These are phyloP conservation scores for Talaromyces sp. DNA, from an alignment of 2,329 filamentous ascomycete species.

Conservation along the genomic window DNA sequence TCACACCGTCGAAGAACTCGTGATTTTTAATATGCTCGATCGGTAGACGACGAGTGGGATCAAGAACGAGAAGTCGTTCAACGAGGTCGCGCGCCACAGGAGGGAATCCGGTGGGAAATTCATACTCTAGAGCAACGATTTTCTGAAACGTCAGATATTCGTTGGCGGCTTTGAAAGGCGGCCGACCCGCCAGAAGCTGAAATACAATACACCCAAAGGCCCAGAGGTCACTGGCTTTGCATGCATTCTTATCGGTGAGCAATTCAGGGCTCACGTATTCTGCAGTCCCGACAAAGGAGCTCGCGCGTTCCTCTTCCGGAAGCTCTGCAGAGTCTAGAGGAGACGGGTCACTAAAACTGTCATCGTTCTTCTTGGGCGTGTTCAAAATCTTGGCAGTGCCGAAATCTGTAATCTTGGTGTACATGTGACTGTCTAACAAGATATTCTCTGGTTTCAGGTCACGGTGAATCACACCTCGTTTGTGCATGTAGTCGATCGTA, in stretches of 20 bases:
- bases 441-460: conserved; percentile 98
- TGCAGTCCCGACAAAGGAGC: conserved; percentile 94
- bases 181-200: conserved; percentile 88
- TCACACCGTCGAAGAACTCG: conserved; percentile 83
- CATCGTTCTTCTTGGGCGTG: conserved; percentile 40
- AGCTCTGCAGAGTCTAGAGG: conserved; percentile 48
- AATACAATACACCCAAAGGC: conserved; percentile 98
- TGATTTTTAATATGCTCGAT: conserved; percentile 97
- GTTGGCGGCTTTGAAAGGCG: conserved; percentile 91
- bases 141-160: conserved; percentile 98
- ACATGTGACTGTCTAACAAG: conserved; percentile 88
- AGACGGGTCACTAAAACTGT: conserved; percentile 40
- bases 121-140: conserved; percentile 89
- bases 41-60: conserved; percentile 75
- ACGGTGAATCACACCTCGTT: conserved; percentile 87
- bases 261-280: conserved; percentile 98
- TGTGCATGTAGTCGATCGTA: conserved; percentile 97
- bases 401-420: conserved; percentile 98
- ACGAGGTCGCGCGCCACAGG: conserved; percentile 79
- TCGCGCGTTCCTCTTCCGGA: conserved; percentile 66
- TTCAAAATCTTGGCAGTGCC: conserved; percentile 93
- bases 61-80: conserved; percentile 81
- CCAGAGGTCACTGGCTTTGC: conserved; percentile 97
- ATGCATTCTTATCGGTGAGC: conserved; percentile 93
- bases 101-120: conserved; percentile 86